A percentile compares a stretch with the other conserved stretches of the same genome.
Evolutionary conservation across 1,139 yeast genomes (phyloP).

Genomic region (Nakaseomyces delphensis): DNA sequence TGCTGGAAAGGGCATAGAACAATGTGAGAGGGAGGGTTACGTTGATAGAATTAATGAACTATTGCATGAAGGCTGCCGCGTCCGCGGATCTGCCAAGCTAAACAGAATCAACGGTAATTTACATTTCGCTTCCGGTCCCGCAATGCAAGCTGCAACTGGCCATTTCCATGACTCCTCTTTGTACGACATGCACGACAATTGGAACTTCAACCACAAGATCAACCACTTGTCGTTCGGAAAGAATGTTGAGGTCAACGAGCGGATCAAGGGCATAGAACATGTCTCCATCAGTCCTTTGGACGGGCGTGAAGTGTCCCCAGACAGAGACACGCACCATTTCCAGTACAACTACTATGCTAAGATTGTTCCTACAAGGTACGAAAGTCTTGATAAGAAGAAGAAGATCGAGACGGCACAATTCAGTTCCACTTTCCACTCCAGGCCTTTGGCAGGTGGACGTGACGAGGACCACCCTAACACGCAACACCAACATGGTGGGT

Average conservation of each 20-base stretch:
- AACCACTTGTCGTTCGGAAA: slow-evolving; percentile 81
- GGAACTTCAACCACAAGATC: slow-evolving; percentile 63
- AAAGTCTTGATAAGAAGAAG: slow-evolving; percentile 44
- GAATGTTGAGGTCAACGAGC: slow-evolving; percentile 33
- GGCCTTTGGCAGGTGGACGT: slow-evolving; percentile 77
- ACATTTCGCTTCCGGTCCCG: slow-evolving; percentile 89
- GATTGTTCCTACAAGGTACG: slow-evolving; percentile 85
- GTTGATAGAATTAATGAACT: slow-evolving; percentile 51
- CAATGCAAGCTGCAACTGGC: slow-evolving; percentile 44
- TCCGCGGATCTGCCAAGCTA: slow-evolving; percentile 69
- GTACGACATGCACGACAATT: slow-evolving; percentile 46
- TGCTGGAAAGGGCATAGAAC: slow-evolving; percentile 79
- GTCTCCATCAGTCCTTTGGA: slow-evolving; percentile 69
- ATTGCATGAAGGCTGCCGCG: slow-evolving; percentile 77
- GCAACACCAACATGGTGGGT: slow-evolving; percentile 74
- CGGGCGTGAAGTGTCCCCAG: slow-evolving; percentile 37
- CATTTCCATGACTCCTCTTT: slow-evolving; percentile 83
- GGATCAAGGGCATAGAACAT: slow-evolving; percentile 16
- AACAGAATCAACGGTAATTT: slow-evolving; percentile 84
- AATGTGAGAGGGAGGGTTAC: slow-evolving; percentile 85
- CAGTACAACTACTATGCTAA: slow-evolving; percentile 72
- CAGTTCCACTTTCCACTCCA: slow-evolving; percentile 81
- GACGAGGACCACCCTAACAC: slow-evolving; percentile 90
- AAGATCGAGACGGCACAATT: slow-evolving; percentile 83
- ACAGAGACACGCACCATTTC: slow-evolving; percentile 44